Evolutionary conservation across 352 stramenopile genomes (phyloP).

Genomic region (Globisporangium nodosum): DNA sequence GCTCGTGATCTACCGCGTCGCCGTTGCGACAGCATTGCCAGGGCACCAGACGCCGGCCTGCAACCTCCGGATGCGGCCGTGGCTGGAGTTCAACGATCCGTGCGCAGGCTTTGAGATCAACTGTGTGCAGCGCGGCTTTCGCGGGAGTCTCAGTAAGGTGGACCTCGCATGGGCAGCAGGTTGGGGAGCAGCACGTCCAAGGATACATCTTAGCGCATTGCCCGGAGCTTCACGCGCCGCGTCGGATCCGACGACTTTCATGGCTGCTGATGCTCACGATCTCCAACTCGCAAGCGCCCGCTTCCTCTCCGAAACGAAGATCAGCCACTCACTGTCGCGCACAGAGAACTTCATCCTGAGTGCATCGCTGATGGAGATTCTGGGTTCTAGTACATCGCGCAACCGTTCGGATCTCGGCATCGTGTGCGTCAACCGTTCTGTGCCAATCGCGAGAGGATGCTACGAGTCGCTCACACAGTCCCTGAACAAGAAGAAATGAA

Average conservation of each 20-base stretch:
- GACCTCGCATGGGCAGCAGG: neutral
- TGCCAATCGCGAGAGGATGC: neutral
- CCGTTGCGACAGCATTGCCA: neutral
- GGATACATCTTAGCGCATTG: constrained; percentile 5
- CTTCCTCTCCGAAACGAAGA: neutral
- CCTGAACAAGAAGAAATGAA: neutral
- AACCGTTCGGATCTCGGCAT: neutral
- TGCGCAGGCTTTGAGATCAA: constrained; percentile 6
- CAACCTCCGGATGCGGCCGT: constrained; percentile 7
- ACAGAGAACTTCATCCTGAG: neutral
- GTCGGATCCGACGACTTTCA: constrained; percentile 2
- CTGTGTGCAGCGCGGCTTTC: neutral
- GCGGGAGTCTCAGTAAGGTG: neutral
- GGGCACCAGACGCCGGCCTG: neutral
- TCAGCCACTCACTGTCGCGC: neutral
- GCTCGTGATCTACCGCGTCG: constrained; percentile 2
- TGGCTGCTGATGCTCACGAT: constrained; percentile 13
- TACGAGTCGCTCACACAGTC: constrained; percentile 1
- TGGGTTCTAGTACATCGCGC: neutral
- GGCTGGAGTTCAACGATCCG: neutral
- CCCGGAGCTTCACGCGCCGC: neutral
- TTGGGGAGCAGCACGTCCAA: neutral
- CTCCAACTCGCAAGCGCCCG: constrained; percentile 5
- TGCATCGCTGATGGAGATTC: neutral
- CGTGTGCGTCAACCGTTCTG: neutral